A percentile compares a stretch with the other conserved stretches of the same genome.
phyloP scores from a whole-genome alignment of 192 early-diverging fungal genomes.

The Backusella psychrophila region DNA sequence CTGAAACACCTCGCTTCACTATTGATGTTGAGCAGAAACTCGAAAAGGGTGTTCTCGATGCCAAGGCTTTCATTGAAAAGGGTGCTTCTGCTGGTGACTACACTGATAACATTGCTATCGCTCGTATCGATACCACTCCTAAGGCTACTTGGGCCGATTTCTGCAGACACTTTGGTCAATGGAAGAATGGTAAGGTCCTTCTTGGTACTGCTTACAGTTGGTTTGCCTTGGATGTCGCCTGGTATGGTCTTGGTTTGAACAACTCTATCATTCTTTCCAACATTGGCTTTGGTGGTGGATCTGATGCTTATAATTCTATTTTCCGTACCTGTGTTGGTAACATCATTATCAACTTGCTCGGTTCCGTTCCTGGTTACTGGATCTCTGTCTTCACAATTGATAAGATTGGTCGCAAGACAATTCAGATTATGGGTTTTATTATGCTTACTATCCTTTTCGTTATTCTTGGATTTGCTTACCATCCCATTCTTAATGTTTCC shows the following conservation, averaged over 20 bases:
- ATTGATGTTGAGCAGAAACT: slow-evolving; percentile 71
- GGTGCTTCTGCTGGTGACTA: slow-evolving; percentile 46
- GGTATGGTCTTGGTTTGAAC: slow-evolving; percentile 84
- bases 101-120: slow-evolving; percentile 35
- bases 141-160: slow-evolving; percentile 56
- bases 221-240: slow-evolving; percentile 78
- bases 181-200: slow-evolving; percentile 81
- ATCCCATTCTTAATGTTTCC: slow-evolving; percentile 60
- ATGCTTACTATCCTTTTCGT: slow-evolving; percentile 74
- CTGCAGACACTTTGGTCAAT: slow-evolving; percentile 66
- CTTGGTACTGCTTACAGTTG: slow-evolving; percentile 72
- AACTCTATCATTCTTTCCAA: slow-evolving; percentile 67
- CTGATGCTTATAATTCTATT: slow-evolving; percentile 55
- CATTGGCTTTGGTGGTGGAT: slow-evolving; percentile 59
- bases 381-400: slow-evolving; percentile 90
- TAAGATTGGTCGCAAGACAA: slow-evolving; percentile 82
- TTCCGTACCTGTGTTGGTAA: slow-evolving; percentile 79
- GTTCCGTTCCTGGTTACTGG: slow-evolving; percentile 95
- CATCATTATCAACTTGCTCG: slow-evolving; percentile 85
- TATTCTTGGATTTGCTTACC: slow-evolving; percentile 70
- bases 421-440: slow-evolving; percentile 89
- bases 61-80: slow-evolving; percentile 39
- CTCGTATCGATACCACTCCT: slow-evolving; percentile 22
- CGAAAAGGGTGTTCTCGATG: slow-evolving; percentile 58
- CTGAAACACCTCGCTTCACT: slow-evolving; percentile 90